These are phyloP conservation scores for Lactarius pseudohatsudake DNA, from an alignment of 768 basidiomycete genomes.

Conservation along the genomic window DNA sequence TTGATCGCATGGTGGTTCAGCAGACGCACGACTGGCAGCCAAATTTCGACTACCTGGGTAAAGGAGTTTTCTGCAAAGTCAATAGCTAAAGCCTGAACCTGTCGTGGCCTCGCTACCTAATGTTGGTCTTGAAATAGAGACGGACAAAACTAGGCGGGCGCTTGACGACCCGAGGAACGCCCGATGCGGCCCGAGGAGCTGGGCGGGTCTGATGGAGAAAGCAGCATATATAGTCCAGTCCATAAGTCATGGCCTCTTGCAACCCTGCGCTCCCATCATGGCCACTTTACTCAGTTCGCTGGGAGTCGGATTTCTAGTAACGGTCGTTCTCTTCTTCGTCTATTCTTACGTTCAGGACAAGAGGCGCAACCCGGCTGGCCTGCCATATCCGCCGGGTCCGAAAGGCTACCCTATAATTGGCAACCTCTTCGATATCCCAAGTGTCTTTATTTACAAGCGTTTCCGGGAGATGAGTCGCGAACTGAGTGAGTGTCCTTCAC, in stretches of 20 bases:
- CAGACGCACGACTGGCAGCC: neutral
- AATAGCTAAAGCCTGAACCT: no score
- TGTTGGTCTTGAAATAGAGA: no score
- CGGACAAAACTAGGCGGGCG: neutral
- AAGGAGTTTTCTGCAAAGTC: no score
- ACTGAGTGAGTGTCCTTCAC: slow-evolving; percentile 4
- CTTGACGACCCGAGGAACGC: neutral
- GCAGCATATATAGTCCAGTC: neutral
- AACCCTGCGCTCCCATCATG: slow-evolving; percentile 3
- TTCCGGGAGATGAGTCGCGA: slow-evolving; percentile 27
- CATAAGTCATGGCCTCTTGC: neutral
- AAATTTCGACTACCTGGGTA: no score
- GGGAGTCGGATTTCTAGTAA: slow-evolving; percentile 8
- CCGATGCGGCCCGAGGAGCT: neutral
- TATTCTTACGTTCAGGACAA: slow-evolving; percentile 22
- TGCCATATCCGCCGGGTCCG: slow-evolving; percentile 32
- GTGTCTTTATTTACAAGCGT: slow-evolving; percentile 29
- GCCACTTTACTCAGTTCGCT: slow-evolving; percentile 12
- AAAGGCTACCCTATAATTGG: slow-evolving; percentile 31
- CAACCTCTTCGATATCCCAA: slow-evolving; percentile 31
- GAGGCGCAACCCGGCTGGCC: slow-evolving; percentile 26
- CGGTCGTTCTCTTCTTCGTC: slow-evolving; percentile 4
- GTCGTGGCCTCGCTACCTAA: no score
- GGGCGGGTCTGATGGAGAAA: neutral
- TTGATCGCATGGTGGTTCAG: neutral